Base-by-base conservation (phyloP, 768 basidiomycete species). In the Phaeotremella skinneri region DNA sequence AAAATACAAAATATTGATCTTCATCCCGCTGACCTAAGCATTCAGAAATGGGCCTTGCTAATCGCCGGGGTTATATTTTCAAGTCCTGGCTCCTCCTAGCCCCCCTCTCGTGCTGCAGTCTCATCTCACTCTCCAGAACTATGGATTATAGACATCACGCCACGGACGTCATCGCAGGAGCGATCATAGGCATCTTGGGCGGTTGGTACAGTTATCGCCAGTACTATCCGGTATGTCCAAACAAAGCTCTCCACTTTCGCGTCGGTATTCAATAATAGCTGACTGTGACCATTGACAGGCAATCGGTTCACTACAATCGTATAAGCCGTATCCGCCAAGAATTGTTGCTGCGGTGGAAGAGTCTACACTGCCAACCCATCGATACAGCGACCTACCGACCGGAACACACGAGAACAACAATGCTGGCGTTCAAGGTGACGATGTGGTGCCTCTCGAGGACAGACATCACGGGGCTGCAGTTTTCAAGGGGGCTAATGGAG, bases 91-190 rank as follows among this genome's bases (percentile, higher is more conserved):
- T 74, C 1, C 63, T 76, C 29, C 66, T 76, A 21, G 59, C 67
- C 17, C 75, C 75, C 2, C 55, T 76, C 2, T 56, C 68, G 0
- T 68, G 69, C 34, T 66, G 67, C 2, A 34, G 63, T 0, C 56
- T 76, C 16, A 58, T 74, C 26, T 63, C 69, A 9, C 62, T 76
- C 32, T 68, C 67, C 6, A 57, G 75, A 32, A 73, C 69, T 1
- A 76, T 76, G 75, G 75, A 76, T 62, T 76, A 76, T 49, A 54
- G 74, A 39, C 74, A 70, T 57, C 64, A 69, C 48, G 57, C 68
- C 14, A 72, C 68, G 17, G 74, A 76, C 49, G 70, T 76, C 7
- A 73, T 76, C 57, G 74, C 74, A 27, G 74, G 74, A 1, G 66
- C 56, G 20, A 60, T 76, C 25, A 64, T 76, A 21, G 74, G 74